These are phyloP conservation scores for Rhododendron ferrugineum DNA, from an alignment of 148 eudicot genomes.

Conservation along the genomic window DNA sequence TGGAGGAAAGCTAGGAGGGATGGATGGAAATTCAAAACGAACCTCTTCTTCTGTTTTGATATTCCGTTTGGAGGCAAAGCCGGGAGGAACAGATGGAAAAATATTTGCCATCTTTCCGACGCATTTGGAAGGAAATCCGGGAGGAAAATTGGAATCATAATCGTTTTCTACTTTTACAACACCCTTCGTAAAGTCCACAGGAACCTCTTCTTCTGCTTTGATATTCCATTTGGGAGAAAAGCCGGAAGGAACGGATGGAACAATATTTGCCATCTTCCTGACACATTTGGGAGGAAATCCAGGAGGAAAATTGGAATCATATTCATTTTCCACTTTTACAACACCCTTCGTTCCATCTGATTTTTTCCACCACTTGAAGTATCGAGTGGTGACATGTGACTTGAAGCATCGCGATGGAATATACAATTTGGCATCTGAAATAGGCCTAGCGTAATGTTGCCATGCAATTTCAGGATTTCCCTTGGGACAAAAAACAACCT, in stretches of 20 bases:
- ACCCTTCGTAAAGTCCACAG: background rate
- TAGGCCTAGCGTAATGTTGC: slow-evolving; percentile 8
- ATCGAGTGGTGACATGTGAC: slow-evolving; percentile 8
- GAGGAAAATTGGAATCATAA: background rate
- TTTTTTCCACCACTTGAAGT: slow-evolving; percentile 11
- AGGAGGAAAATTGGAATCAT: background rate
- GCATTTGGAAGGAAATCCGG: background rate
- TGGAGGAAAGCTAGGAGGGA: background rate
- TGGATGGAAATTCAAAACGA: background rate
- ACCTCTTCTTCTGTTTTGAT: background rate
- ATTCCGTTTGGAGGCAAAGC: background rate
- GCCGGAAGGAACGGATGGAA: background rate
- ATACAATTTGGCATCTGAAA: slow-evolving; percentile 13
- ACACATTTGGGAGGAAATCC: background rate
- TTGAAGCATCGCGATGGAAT: slow-evolving; percentile 10
- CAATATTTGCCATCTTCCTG: background rate
- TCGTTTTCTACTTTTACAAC: background rate
- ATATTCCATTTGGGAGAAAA: background rate
- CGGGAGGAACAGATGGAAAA: background rate
- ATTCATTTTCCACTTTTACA: background rate
- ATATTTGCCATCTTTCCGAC: background rate
- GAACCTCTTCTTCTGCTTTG: background rate
- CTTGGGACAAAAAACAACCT: background rate
- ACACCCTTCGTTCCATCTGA: background rate
- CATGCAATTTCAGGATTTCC: slow-evolving; percentile 16